Evolutionary conservation across 805 yeast species (phyloP).

Genomic region (Vanderwaltozyma verrucispora): DNA sequence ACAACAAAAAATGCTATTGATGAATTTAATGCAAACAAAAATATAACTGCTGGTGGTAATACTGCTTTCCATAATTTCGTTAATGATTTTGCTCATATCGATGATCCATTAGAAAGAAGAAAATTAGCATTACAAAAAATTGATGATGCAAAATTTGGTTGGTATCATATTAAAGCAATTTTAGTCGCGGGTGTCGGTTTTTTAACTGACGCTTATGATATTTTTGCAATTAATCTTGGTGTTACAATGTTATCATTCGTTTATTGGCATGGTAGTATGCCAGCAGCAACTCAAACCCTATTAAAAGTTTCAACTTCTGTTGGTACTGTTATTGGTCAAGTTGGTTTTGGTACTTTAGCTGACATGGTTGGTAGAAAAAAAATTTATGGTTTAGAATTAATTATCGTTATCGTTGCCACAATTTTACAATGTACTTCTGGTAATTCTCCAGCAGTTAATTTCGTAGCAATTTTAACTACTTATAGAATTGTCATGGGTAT

Average conservation of each 20-base stretch:
- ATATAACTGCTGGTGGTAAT: conserved; percentile 53
- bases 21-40: too few relatives aligned
- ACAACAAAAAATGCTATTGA: too few relatives aligned
- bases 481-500: conserved; percentile 87
- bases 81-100: conserved; percentile 70
- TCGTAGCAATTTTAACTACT: conserved; percentile 63
- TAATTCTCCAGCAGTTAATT: conserved; percentile 56
- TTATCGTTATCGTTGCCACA: conserved; percentile 73
- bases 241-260: conserved; percentile 69
- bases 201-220: conserved; percentile 87
- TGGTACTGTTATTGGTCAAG: conserved; percentile 88
- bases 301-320: conserved; percentile 85
- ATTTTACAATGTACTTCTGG: conserved; percentile 70
- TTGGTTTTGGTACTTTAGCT: conserved; percentile 74
- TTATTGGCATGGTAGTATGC: conserved; percentile 55
- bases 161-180: conserved; percentile 77
- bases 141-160: conserved; percentile 68
- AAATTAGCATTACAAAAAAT: conserved; percentile 76
- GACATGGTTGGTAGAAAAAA: conserved; percentile 79
- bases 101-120: conserved; percentile 81
- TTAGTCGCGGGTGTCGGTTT: conserved; percentile 89
- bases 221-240: conserved; percentile 81
- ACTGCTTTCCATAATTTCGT: conserved; percentile 78
- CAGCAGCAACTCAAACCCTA: conserved; percentile 63
- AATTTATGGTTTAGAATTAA: conserved; percentile 79